Percentiles rank a stretch among this genome's conserved stretches.
Evolutionary conservation across 768 basidiomycete genomes (phyloP).

Genomic region (Calocybe indica): DNA sequence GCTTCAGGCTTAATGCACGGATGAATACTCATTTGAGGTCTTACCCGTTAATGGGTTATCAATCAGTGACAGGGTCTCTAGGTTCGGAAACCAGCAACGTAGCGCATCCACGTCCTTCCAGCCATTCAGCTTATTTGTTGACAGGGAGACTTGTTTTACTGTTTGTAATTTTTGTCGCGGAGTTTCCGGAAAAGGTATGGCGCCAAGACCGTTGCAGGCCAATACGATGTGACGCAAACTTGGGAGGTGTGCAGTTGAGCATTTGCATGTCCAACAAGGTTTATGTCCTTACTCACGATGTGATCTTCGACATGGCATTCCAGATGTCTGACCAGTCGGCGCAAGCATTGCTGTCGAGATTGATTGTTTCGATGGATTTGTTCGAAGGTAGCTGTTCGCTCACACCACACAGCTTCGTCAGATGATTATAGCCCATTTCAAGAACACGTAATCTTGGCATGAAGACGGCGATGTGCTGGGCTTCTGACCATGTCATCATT

Average conservation of each 20-base stretch:
- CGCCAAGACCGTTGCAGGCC: constrained; percentile 51
- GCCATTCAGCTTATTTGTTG: constrained; percentile 47
- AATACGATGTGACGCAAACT: constrained; percentile 66
- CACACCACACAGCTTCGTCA: constrained; percentile 26
- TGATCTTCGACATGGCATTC: constrained; percentile 35
- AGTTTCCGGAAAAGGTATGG: constrained; percentile 37
- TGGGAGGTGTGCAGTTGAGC: constrained; percentile 11
- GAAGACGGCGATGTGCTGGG: constrained; percentile 38
- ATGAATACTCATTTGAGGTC: too few relatives aligned
- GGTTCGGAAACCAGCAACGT: constrained; percentile 58
- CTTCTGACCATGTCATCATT: constrained; percentile 65
- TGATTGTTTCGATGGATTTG: constrained; percentile 33
- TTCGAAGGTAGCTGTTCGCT: background rate
- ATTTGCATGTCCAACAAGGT: constrained; percentile 6
- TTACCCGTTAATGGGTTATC: constrained; percentile 58
- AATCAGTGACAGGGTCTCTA: constrained; percentile 53
- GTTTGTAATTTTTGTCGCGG: constrained; percentile 19
- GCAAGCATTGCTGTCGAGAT: constrained; percentile 67
- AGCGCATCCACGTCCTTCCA: constrained; percentile 68
- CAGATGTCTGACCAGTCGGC: constrained; percentile 49
- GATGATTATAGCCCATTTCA: constrained; percentile 68
- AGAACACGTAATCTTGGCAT: constrained; percentile 53
- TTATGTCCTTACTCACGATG: constrained; percentile 33
- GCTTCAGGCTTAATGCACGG: constrained; percentile 2
- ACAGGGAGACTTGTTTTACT: constrained; percentile 58